Conservation (phyloP, 495 filamentous ascomycete species). For the Penicillium fimorum region DNA sequence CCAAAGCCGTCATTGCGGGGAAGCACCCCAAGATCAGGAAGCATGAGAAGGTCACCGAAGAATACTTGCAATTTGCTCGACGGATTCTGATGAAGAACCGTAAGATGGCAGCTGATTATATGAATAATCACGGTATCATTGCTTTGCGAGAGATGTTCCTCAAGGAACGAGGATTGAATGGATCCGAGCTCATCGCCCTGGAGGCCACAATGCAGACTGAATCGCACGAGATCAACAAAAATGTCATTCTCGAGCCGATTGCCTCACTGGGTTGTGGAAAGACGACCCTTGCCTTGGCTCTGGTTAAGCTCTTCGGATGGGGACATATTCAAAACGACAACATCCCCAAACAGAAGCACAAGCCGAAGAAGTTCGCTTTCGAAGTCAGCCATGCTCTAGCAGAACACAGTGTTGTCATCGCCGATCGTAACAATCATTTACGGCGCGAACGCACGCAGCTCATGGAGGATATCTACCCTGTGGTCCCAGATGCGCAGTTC, state of each 20-base stretch:
- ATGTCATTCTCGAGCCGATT: conserved; percentile 79
- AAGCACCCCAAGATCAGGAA: conserved; percentile 75
- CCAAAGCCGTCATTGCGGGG: conserved; percentile 81
- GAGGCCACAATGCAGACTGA: conserved; percentile 44
- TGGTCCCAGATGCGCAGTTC: conserved; percentile 61
- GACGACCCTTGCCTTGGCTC: conserved; percentile 83
- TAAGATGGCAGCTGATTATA: conserved; percentile 63
- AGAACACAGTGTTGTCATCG: conserved; percentile 69
- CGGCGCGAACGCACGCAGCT: conserved; percentile 83
- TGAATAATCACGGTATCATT: conserved; percentile 95
- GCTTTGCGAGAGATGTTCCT: conserved; percentile 83
- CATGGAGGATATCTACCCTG: conserved; percentile 68
- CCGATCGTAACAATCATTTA: conserved; percentile 93
- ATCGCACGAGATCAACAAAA: conserved; percentile 47
- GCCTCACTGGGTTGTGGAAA: conserved; percentile 96
- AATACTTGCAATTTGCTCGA: conserved; percentile 81
- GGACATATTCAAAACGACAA: conserved; percentile 97
- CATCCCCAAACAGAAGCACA: conserved; percentile 69
- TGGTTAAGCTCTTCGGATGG: conserved; percentile 84
- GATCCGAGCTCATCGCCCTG: conserved; percentile 75
- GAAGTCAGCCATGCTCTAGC: conserved; percentile 60
- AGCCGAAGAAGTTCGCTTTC: conserved; percentile 69
- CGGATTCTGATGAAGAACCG: conserved; percentile 65
- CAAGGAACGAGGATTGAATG: conserved; percentile 73
- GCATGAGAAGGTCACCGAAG: conserved; percentile 84